A percentile compares a stretch with the other conserved stretches of the same genome.
Evolutionary conservation across 352 stramenopile genomes (phyloP).

Genomic region (Pythium plurisporium): DNA sequence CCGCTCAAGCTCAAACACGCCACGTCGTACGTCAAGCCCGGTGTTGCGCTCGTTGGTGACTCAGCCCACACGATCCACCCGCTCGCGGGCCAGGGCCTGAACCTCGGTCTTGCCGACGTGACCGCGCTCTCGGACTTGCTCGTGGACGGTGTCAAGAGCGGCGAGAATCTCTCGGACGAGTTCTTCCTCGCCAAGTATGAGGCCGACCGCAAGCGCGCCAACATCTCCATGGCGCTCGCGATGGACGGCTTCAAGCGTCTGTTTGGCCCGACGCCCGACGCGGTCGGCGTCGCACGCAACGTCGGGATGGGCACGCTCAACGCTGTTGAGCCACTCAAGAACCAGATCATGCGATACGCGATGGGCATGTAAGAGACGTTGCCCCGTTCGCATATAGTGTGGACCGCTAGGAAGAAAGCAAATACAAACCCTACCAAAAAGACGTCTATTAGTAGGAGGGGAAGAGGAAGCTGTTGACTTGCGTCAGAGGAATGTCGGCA

Average conservation of each 20-base stretch:
- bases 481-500: slow-evolving; percentile 69
- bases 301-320: slow-evolving; percentile 86
- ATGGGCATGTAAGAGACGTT: slow-evolving; percentile 66
- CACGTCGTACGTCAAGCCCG: slow-evolving; percentile 77
- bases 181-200: slow-evolving; percentile 86
- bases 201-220: slow-evolving; percentile 78
- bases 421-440: background rate
- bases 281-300: slow-evolving; percentile 71
- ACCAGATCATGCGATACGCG: slow-evolving; percentile 87
- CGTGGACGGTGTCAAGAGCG: slow-evolving; percentile 67
- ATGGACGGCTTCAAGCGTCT: slow-evolving; percentile 90
- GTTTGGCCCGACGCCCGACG: slow-evolving; percentile 70
- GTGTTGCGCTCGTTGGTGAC: slow-evolving; percentile 92
- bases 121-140: slow-evolving; percentile 70
- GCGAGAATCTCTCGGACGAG: slow-evolving; percentile 70
- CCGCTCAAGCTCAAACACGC: slow-evolving; percentile 89
- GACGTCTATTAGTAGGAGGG: background rate
- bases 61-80: slow-evolving; percentile 96
- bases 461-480: slow-evolving; percentile 67
- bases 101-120: slow-evolving; percentile 93
- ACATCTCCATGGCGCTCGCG: slow-evolving; percentile 76
- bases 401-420: background rate
- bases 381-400: background rate
- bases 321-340: slow-evolving; percentile 83
- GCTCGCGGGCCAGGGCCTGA: slow-evolving; percentile 94